Base-by-base conservation (phyloP, 2,329 filamentous ascomycete species). In the Aspergillus aculeatus region DNA sequence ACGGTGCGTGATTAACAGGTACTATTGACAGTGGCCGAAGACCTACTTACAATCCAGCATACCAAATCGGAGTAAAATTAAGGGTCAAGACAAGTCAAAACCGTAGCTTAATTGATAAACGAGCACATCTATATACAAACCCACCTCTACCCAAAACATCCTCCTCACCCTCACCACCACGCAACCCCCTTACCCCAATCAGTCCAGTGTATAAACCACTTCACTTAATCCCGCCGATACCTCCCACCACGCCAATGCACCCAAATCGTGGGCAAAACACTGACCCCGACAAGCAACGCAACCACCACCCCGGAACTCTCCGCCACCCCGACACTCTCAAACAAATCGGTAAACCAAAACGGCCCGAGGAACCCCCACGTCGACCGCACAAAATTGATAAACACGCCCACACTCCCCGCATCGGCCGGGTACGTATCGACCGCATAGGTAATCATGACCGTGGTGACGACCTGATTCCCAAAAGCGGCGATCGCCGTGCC, bases 381-480 rank as follows among this genome's bases (percentile, higher is more conserved):
- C 4, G 60, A 71, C 31, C 84, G 76, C 1, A 87, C 78, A 62
- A 86, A 79, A 9, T 80, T 85, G 62, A 87, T 80, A 62, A 86
- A 86, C 0, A 86, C 84, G 4, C 85, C 85, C 21, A 87, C 79
- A 50, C 80, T 81, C 1, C 80, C 81, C 1, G 83, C 78, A 56
- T 86, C 80, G 48, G 82, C 75, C 0, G 76, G 78, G 64, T 85
- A 82, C 58, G 82, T 84, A 66, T 87, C 85, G 1, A 88, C 81
- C 0, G 84, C 81, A 66, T 73, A 88, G 0, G 85, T 88, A 31
- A 86, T 83, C 54, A 86, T 67, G 0, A 87, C 81, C 0, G 85
- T 87, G 1, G 85, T 87, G 6, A 87, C 79, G 31, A 88, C 81
- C 73, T 87, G 85, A 62, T 86, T 86, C 0, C 85, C 85, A 7